Evolutionary conservation across 805 yeast genomes (phyloP), one percentile per base, ranked within the genome.

Genomic region (Yarrowia keelungensis): DNA sequence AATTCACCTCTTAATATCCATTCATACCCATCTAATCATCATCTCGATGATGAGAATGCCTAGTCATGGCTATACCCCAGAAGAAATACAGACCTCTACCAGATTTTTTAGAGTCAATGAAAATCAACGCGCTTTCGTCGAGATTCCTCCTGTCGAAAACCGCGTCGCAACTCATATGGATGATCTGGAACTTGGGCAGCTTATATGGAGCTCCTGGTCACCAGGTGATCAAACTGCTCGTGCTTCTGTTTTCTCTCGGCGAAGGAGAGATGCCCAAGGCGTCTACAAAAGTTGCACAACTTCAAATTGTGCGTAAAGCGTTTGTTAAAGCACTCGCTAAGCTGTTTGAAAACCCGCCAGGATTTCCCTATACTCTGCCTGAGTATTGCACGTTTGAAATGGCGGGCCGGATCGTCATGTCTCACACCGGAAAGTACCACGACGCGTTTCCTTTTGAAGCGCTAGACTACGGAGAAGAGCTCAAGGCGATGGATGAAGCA

Each of bases 381-480:
- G 15, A 7, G 10, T 47, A 47, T 26, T 47, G 51, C 36, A 47
- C 51, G 8, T 47, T 14, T 16, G 51, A 47, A 47, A 47, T 47
- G 51, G 51, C 51, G 1, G 51, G 51, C 35, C 51, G 36, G 2
- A 47, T 47, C 16, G 12, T 47, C 51, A 26, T 22, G 51, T 47
- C 51, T 5, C 51, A 47, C 9, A 11, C 51, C 1, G 51, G 51
- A 5, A 47, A 47, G 7, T 26, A 5, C 32, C 7, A 26, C 32
- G 32, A 26, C 32, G 32, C 32, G 9, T 47, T 22, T 14, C 51
- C 51, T 2, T 47, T 47, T 14, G 9, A 8, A 11, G 16, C 26
- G 1, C 51, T 47, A 16, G n/a, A 47, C 26, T 47, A 36, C 36
- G 26, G 3, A 3, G 16, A 2, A 0, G 51, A 47, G 9, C 22